A percentile compares a stretch with the other conserved stretches of the same genome.
Evolutionary conservation across 1,139 yeast species (phyloP).

Genomic region (Yamadazyma trypodendri): DNA sequence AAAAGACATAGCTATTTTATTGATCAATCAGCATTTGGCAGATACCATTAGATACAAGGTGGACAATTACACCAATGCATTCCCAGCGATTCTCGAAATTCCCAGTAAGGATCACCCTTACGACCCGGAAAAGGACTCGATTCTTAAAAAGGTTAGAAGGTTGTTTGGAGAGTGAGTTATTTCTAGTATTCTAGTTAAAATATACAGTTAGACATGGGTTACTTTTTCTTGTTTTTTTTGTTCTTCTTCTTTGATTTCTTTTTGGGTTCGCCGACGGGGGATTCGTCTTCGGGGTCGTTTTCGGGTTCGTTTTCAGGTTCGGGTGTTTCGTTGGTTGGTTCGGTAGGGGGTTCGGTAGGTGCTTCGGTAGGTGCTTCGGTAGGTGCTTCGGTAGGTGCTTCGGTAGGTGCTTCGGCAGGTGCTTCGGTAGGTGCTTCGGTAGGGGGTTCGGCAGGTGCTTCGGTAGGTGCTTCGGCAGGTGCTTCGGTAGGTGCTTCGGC

Average conservation of each 20-base stretch:
- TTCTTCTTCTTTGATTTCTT: constrained; percentile 16
- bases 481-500: constrained; percentile 5
- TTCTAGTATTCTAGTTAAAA: constrained; percentile 4
- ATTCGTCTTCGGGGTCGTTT: constrained; percentile 4
- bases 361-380: background rate
- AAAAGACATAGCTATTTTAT: constrained; percentile 87
- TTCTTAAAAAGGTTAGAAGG: constrained; percentile 89
- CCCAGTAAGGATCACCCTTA: constrained; percentile 99
- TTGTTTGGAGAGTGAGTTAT: constrained; percentile 75
- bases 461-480: background rate
- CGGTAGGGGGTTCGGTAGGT: background rate
- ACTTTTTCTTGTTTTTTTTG: constrained; percentile 24
- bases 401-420: too few species aligned
- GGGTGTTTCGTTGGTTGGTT: background rate
- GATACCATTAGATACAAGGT: constrained; percentile 82
- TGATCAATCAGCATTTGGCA: constrained; percentile 94
- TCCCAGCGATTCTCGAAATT: constrained; percentile 94
- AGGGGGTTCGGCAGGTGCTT: background rate
- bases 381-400: constrained; percentile 4
- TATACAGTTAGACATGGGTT: constrained; percentile 12
- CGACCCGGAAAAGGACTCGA: constrained; percentile 96
- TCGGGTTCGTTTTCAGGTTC: constrained; percentile 4
- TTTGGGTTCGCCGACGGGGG: too few species aligned
- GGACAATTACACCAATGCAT: constrained; percentile 83
- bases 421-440: background rate